These are phyloP conservation scores for Xanthoconium stramineum DNA, from an alignment of 768 basidiomycete species.

Conservation along the genomic window DNA sequence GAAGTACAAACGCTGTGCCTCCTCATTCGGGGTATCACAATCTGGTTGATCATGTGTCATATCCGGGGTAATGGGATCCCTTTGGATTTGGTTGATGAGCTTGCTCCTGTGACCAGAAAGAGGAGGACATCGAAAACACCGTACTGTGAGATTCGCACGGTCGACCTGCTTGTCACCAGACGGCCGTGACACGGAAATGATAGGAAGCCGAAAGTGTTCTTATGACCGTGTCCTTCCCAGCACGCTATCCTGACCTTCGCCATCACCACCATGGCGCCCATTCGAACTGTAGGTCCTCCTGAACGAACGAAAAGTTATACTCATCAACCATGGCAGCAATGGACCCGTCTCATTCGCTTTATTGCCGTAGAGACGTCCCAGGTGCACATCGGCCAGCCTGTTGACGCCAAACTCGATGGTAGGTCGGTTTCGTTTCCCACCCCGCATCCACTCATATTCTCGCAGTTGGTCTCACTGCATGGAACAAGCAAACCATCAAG, in stretches of 20 bases:
- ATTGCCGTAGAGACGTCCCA: slow-evolving; percentile 70
- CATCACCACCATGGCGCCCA: slow-evolving; percentile 49
- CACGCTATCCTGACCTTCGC: background rate
- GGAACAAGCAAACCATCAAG: slow-evolving; percentile 52
- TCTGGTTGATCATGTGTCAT: too few species aligned
- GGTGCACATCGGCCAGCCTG: slow-evolving; percentile 76
- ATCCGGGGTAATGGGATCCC: too few species aligned
- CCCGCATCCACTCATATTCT: background rate
- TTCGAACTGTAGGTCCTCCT: slow-evolving; percentile 45
- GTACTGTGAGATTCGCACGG: too few species aligned
- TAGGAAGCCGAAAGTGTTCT: background rate
- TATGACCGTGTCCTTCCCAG: slow-evolving; percentile 1
- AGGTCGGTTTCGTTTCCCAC: slow-evolving; percentile 3
- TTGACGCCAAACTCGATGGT: slow-evolving; percentile 67
- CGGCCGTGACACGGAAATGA: too few species aligned
- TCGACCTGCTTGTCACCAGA: too few species aligned
- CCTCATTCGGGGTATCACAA: too few species aligned
- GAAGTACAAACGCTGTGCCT: too few species aligned
- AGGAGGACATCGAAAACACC: too few species aligned
- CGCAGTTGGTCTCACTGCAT: slow-evolving; percentile 58
- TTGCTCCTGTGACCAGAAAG: too few species aligned
- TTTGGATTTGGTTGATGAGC: too few species aligned
- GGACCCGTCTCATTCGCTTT: slow-evolving; percentile 82
- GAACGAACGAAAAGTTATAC: background rate
- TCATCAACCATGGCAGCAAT: slow-evolving; percentile 30